Evolutionary conservation across 2,329 filamentous ascomycete genomes (phyloP), one percentile per base, ranked within the genome.

Genomic region (Colletotrichum sp.): DNA sequence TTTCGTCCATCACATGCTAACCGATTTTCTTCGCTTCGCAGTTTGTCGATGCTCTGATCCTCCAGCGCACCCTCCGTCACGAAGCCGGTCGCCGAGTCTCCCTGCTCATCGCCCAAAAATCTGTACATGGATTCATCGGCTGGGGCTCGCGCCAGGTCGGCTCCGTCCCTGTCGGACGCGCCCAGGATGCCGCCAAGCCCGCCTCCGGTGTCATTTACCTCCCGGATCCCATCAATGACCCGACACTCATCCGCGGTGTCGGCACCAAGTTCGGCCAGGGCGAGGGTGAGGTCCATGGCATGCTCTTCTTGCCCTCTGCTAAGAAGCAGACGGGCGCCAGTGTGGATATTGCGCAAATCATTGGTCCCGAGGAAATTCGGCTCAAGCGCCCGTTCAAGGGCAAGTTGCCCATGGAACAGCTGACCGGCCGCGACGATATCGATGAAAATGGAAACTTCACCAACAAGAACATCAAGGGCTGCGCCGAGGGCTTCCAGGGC

Each of bases 1-100:
- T 78, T 79, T 68, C 36, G 57, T 24, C 55, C 34, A 32, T 76
- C 69, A 76, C 73, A 76, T 76, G 73, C 69, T 76, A 72, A 76
- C 70, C 52, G 44, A 63, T 28, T 64, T 24, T 64, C 13, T 64
- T 44, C 62, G 71, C 34, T 57, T 66, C 55, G 32, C 69, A 98
- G 93, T 99, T 99, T 80, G 96, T 99, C 82, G 97, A 99, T 82
- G 96, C 96, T 70, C 90, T 99, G 68, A 94, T 99, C 79, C 91
- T 99, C 69, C 98, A 98, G 92, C 94, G 96, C 79, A 95, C 96
- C 16, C 92, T 99, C 74, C 94, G 95, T 79, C 93, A 92, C 82
- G 96, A 98, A 87, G 94, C 96, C 71, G 93, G 94, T 79, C 95
- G 97, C 79, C 95, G 97, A 70, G 95, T 98, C 75, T 95, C 96